Evolutionary conservation across 352 stramenopile genomes (phyloP), one percentile per base, ranked within the genome.

Genomic region (Vaucheria bursata): DNA sequence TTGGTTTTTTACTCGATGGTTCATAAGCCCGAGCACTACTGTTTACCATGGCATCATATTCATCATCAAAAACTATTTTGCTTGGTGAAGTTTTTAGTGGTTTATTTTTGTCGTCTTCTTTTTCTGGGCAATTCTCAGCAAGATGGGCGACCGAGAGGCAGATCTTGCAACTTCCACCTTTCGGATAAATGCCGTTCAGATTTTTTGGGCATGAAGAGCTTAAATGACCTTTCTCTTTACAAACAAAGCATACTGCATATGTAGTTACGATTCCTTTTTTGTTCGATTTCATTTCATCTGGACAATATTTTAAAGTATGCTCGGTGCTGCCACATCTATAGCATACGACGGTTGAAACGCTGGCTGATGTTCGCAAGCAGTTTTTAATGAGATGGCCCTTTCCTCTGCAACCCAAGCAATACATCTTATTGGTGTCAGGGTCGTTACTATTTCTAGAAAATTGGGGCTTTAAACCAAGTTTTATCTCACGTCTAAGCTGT

Each of bases 151-250:
- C 70, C 18, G 59, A 2, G 32, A n/a, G 36, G 81, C 89, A 93
- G 33, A 95, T 76, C 80, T 94, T 93, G 77, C 90, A 95, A 84
- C 89, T 91, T 40, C 90, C 90, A 72, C 90, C 90, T 71, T 90
- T 92, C 52, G 90, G 90, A 84, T 94, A 94, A 65, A 94, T 90
- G 72, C 90, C 90, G 49, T 90, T 92, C 67, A 85, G 91, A 65
- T 91, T 93, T 83, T 93, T 81, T 45, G 89, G 88, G 72, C 90
- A 95, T 81, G 90, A 88, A 72, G 86, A 87, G 80, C 89, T 93
- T 77, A 95, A 81, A 79, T 95, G 90, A 49, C 90, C 90, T 34
- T 88, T 90, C 74, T 91, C 85, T 70, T 89, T 85, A 83, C 90
- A 95, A 45, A 95, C 88, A 78, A 94, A 95, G 83, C 90, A 95